Conservation (phyloP, 208 protist genomes). For the Naegleria fowleri region DNA sequence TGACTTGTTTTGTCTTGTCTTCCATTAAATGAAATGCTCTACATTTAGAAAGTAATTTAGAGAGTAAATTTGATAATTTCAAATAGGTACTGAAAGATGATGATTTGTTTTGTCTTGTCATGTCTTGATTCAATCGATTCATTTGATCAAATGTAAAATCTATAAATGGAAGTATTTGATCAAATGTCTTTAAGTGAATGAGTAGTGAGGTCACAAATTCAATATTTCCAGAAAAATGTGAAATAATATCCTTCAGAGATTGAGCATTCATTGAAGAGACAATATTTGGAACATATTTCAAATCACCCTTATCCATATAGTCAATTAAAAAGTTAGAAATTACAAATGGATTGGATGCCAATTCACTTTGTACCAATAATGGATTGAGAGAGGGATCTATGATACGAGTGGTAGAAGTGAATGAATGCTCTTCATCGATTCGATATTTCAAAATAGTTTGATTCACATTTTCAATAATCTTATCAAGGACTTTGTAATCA, state of each 20-base stretch:
- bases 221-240: neutral
- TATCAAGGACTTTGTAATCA: neutral
- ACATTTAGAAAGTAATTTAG: conserved; percentile 26
- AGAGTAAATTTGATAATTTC: conserved; percentile 22
- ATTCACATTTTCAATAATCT: neutral
- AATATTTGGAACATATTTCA: conserved; percentile 22
- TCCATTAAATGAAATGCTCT: neutral
- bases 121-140: neutral
- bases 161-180: neutral
- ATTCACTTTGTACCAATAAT: neutral
- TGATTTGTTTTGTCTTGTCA: neutral
- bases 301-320: neutral
- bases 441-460: neutral
- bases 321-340: neutral
- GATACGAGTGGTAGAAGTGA: no score
- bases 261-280: neutral
- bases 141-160: neutral
- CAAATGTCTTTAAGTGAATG: neutral
- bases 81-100: neutral
- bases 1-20: neutral
- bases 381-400: no score
- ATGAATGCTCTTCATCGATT: neutral
- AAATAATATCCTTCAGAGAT: neutral
- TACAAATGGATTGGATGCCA: neutral
- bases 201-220: conserved; percentile 7